phyloP scores from a whole-genome alignment of 495 filamentous ascomycete genomes.

The Penicillium desertorum region DNA sequence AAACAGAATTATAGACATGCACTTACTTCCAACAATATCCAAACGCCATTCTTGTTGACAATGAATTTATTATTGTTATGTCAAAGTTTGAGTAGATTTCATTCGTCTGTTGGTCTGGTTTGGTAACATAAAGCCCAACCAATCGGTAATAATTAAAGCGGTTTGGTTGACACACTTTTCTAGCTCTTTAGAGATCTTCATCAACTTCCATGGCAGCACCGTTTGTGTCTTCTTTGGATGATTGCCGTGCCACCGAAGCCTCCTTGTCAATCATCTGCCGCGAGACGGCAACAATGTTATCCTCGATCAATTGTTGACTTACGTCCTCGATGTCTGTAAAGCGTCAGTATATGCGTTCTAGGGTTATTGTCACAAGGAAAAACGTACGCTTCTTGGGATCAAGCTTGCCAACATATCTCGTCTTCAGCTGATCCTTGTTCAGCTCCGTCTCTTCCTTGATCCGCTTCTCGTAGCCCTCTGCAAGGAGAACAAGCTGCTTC shows the following conservation, averaged over 20 bases:
- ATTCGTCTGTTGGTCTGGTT: conserved; percentile 9
- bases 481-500: conserved; percentile 80
- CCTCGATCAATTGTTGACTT: conserved; percentile 93
- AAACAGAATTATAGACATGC: neutral
- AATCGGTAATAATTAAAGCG: conserved; percentile 23
- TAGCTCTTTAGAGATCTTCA: conserved; percentile 53
- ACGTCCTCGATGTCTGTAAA: conserved; percentile 81
- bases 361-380: neutral
- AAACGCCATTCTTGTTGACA: neutral
- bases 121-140: conserved; percentile 1
- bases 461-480: conserved; percentile 96
- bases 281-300: conserved; percentile 96
- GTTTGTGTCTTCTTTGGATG: conserved; percentile 54
- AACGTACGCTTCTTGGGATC: conserved; percentile 93
- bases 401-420: conserved; percentile 96
- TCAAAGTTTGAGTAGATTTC: conserved; percentile 2
- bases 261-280: conserved; percentile 99
- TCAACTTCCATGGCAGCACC: conserved; percentile 60
- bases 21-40: neutral
- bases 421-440: conserved; percentile 97
- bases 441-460: conserved; percentile 98
- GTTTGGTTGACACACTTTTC: conserved; percentile 25
- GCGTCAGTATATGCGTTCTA: conserved; percentile 24
- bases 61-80: neutral
- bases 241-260: conserved; percentile 63